These are phyloP conservation scores for Populus pruinosa DNA, from an alignment of 345 rosid species.

Conservation along the genomic window DNA sequence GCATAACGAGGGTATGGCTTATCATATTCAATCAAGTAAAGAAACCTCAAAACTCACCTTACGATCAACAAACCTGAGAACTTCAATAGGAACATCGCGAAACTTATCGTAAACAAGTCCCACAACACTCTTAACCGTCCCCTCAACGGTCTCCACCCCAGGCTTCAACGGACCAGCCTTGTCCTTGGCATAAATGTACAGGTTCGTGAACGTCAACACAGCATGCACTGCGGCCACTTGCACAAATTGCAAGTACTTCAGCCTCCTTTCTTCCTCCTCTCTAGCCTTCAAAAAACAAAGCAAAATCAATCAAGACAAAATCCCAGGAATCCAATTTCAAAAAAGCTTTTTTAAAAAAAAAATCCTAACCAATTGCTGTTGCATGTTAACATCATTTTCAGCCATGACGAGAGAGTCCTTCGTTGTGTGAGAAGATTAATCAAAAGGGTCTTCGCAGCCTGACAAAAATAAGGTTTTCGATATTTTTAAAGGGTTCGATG, in stretches of 20 bases:
- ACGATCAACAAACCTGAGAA: conserved; percentile 74
- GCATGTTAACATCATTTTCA: conserved; percentile 19
- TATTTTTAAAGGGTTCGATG: neutral
- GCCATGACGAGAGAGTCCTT: conserved; percentile 14
- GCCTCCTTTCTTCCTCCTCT: conserved; percentile 39
- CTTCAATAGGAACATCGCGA: conserved; percentile 58
- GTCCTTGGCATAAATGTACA: conserved; percentile 72
- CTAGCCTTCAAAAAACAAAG: neutral
- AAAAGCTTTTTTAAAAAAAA: neutral
- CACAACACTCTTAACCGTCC: conserved; percentile 68
- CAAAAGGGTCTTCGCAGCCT: neutral
- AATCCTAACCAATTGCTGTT: conserved; percentile 16
- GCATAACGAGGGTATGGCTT: neutral
- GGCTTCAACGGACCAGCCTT: conserved; percentile 76
- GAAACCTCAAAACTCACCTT: conserved; percentile 40
- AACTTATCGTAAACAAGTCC: conserved; percentile 70
- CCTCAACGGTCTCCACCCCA: conserved; percentile 81
- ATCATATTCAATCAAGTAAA: no score
- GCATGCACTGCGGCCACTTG: conserved; percentile 71
- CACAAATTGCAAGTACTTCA: conserved; percentile 75
- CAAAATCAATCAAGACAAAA: neutral
- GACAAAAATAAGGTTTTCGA: no score
- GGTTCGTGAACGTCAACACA: conserved; percentile 42
- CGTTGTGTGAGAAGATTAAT: neutral
- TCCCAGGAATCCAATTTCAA: neutral